phyloP scores from a whole-genome alignment of 2,329 filamentous ascomycete species.

The Exophiala sp. region DNA sequence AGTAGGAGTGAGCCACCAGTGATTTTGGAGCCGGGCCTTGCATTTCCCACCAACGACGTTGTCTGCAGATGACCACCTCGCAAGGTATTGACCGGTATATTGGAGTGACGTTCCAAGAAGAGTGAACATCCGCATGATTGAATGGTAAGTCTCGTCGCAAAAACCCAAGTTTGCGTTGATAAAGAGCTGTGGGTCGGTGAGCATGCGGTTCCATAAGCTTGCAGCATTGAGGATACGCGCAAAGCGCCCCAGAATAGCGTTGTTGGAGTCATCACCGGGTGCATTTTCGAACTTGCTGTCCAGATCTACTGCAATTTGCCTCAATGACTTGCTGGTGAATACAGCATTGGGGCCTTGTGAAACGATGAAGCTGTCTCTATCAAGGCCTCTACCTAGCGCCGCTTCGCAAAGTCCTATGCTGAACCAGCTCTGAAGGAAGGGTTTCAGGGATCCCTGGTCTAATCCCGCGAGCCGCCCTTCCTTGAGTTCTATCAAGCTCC shows the following conservation, averaged over 20 bases:
- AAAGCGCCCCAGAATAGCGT: neutral
- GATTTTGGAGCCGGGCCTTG: neutral
- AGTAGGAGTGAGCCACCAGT: neutral
- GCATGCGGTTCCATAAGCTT: constrained; percentile 7
- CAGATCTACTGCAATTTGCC: neutral
- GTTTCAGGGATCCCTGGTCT: neutral
- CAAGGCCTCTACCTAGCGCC: constrained; percentile 4
- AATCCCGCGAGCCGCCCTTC: neutral
- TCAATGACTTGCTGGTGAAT: constrained; percentile 4
- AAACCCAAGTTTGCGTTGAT: constrained; percentile 1
- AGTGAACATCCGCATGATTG: constrained; percentile 4
- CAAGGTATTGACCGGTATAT: constrained; percentile 1
- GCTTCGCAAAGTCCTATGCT: constrained; percentile 10
- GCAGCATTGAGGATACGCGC: neutral
- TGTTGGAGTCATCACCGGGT: neutral
- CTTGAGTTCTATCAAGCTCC: constrained; percentile 4
- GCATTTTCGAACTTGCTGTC: neutral
- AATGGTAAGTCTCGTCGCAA: constrained; percentile 4
- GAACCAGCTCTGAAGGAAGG: constrained; percentile 11
- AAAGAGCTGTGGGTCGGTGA: constrained; percentile 3
- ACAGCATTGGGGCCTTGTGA: neutral
- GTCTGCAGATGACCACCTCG: neutral
- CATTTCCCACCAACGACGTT: neutral
- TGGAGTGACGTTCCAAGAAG: constrained; percentile 1
- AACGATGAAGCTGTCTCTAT: constrained; percentile 1